These are phyloP conservation scores for Sugiyamaella grinbergsii DNA, from an alignment of 1,139 yeast genomes.

Conservation along the genomic window DNA sequence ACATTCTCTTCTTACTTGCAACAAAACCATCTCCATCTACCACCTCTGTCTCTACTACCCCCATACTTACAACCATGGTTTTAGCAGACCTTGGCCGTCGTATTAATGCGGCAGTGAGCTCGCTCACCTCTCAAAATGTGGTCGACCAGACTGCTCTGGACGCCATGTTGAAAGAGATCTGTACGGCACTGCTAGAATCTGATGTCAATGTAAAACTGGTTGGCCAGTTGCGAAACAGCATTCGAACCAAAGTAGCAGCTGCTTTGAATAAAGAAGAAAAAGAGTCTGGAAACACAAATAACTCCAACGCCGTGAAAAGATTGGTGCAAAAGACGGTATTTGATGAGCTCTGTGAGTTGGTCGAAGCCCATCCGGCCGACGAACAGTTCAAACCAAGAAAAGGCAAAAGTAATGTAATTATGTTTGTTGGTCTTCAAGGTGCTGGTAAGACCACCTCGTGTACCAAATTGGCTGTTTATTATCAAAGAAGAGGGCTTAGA, in stretches of 20 bases:
- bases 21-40: too few relatives aligned
- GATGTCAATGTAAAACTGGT: constrained; percentile 91
- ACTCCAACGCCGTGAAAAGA: constrained; percentile 48
- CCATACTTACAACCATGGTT: constrained; percentile 71
- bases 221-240: constrained; percentile 70
- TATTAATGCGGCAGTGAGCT: constrained; percentile 73
- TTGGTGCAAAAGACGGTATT: constrained; percentile 88
- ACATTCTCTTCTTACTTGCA: too few relatives aligned
- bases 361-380: constrained; percentile 55
- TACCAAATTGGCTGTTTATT: constrained; percentile 93
- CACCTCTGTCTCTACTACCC: too few relatives aligned
- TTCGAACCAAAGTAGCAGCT: constrained; percentile 60
- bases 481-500: constrained; percentile 89
- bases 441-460: constrained; percentile 98
- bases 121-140: constrained; percentile 62
- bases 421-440: constrained; percentile 98
- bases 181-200: constrained; percentile 84
- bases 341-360: constrained; percentile 85
- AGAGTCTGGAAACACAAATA: constrained; percentile 35
- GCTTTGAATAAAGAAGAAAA: constrained; percentile 52
- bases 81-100: constrained; percentile 92
- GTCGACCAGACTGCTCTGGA: constrained; percentile 65
- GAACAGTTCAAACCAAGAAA: constrained; percentile 84
- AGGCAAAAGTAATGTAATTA: constrained; percentile 69
- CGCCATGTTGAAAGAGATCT: constrained; percentile 78